Percentiles rank a stretch among this genome's conserved stretches.
Conservation (phyloP, 305 asterid genomes). For the Solanum hybrid region DNA sequence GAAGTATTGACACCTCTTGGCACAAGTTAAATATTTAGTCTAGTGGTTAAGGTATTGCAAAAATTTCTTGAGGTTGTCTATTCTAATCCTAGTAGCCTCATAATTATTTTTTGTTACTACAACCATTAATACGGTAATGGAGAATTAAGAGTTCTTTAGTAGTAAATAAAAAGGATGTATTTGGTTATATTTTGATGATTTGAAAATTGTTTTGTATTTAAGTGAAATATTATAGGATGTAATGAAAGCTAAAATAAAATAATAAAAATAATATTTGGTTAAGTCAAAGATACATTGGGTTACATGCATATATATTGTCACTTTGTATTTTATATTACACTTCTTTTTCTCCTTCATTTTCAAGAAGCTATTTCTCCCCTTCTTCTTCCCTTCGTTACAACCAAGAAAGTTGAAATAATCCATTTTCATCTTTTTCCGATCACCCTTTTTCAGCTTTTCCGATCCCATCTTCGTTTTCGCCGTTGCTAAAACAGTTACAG, state of each 20-base stretch:
- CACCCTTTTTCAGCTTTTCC: not conserved
- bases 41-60: no score
- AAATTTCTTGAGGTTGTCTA: no score
- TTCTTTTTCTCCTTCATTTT: not conserved
- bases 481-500: not conserved
- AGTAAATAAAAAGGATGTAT: no score
- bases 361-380: not conserved
- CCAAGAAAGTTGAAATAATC: not conserved
- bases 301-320: not conserved
- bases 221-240: no score
- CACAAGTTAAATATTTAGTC: no score
- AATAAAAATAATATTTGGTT: not conserved
- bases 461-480: not conserved
- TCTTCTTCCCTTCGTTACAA: not conserved
- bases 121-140: not conserved
- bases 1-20: no score
- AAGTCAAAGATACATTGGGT: not conserved
- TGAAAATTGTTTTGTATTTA: not conserved
- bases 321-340: not conserved
- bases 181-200: not conserved
- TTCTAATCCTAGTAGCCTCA: not conserved
- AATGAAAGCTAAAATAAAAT: not conserved
- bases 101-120: no score
- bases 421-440: not conserved
- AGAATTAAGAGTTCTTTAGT: not conserved